Evolutionary conservation across 1,284 basidiomycete genomes (phyloP).

Genomic region (Apiotrichum gamsii): DNA sequence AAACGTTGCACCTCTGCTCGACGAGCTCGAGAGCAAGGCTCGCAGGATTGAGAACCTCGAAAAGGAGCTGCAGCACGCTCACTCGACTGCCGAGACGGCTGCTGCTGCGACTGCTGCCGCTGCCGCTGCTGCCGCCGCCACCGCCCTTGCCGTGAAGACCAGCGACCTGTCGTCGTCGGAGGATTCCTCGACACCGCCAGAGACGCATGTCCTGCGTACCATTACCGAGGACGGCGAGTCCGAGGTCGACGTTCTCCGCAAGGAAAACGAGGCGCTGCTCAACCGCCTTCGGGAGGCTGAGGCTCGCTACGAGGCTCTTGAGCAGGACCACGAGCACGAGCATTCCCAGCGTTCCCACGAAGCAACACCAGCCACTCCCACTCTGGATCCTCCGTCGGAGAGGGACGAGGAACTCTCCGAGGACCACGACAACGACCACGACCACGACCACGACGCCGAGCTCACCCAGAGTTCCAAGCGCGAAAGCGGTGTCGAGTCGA

Average conservation of each 20-base stretch:
- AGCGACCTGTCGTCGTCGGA: no score
- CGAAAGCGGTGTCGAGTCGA: conserved; percentile 17
- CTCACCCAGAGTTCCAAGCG: no score
- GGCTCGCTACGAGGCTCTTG: conserved; percentile 8
- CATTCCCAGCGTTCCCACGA: neutral
- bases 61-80: conserved; percentile 53
- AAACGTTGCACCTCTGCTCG: conserved; percentile 54
- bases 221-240: conserved; percentile 55
- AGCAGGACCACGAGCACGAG: conserved; percentile 3
- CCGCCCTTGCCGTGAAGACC: no score
- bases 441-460: conserved; percentile 1
- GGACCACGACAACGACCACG: conserved; percentile 6
- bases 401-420: conserved; percentile 17
- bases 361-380: conserved; percentile 3
- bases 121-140: conserved; percentile 46
- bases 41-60: conserved; percentile 67
- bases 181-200: conserved; percentile 18
- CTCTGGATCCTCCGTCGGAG: conserved; percentile 12
- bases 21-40: conserved; percentile 76
- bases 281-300: conserved; percentile 13
- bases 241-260: conserved; percentile 57
- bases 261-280: conserved; percentile 16
- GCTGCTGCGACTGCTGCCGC: conserved; percentile 1
- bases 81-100: conserved; percentile 21
- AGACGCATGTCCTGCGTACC: conserved; percentile 17